phyloP scores from a whole-genome alignment of 2,329 filamentous ascomycete genomes.

The Coleophoma crateriformis region DNA sequence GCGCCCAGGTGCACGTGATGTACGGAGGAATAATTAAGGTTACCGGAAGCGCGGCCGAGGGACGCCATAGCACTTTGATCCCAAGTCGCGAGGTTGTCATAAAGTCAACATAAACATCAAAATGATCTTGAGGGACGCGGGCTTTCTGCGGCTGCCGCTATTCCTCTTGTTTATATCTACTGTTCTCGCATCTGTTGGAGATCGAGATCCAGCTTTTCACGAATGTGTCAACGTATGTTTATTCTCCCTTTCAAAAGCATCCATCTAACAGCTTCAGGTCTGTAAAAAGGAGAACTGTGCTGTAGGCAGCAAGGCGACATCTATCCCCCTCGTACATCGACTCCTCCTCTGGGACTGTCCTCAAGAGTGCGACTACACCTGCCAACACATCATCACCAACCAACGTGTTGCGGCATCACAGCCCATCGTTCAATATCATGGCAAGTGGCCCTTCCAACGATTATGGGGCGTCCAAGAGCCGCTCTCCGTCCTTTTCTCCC shows the following conservation, averaged over 20 bases:
- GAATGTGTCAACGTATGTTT: conserved; percentile 71
- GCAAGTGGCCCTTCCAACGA: conserved; percentile 96
- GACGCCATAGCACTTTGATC: too few relatives aligned
- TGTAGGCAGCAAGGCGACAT: conserved; percentile 46
- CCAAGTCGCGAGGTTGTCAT: too few relatives aligned
- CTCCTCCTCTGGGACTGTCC: conserved; percentile 90
- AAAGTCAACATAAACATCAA: too few relatives aligned
- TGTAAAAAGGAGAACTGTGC: conserved; percentile 79
- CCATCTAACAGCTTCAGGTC: conserved; percentile 46
- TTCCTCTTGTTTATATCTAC: conserved; percentile 15
- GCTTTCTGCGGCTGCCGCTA: conserved; percentile 9
- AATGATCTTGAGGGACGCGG: too few relatives aligned
- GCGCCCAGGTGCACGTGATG: too few relatives aligned
- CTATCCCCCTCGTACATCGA: conserved; percentile 64
- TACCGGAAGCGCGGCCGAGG: too few relatives aligned
- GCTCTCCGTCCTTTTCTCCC: conserved; percentile 85
- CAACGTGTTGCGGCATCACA: conserved; percentile 60
- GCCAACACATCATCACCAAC: conserved; percentile 86
- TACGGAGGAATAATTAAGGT: too few relatives aligned
- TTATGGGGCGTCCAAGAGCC: conserved; percentile 93
- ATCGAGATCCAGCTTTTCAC: conserved; percentile 80
- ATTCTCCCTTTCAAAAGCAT: neutral
- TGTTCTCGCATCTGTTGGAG: conserved; percentile 71
- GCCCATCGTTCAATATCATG: conserved; percentile 86
- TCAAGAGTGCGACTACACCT: conserved; percentile 95